Base-by-base conservation (phyloP, 2,329 filamentous ascomycete genomes). In the Drechmeria coniospora region DNA sequence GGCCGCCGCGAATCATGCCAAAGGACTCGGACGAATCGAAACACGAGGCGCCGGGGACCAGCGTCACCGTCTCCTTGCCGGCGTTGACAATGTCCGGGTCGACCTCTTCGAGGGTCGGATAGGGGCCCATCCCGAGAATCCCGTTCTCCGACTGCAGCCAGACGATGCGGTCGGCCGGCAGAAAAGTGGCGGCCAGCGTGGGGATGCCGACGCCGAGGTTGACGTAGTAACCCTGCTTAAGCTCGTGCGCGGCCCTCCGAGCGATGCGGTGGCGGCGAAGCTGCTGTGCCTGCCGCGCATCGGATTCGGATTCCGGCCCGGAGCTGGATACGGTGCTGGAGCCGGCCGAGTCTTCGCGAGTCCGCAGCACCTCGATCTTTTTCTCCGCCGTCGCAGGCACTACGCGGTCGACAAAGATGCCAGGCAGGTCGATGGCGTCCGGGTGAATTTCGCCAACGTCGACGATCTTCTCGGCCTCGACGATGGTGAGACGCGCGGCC, bases 81-180 rank as follows among this genome's bases (percentile, higher is more conserved):
- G 82, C 82, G 41, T 90, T 92, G 56, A 90, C 77, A 36, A 86
- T 71, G 41, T 87, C 80, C 8, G 78, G 58, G 46, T 90, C 82
- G 26, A 82, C 68, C 35, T 79, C 61, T 2, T 72, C 73, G 35
- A 73, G 67, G 1, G 70, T 73, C 0, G 82, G 81, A 50, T 90
- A 87, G 1, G 79, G 68, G 0, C 82, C 81, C 61, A 92, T 83
- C 23, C 82, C 82, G 2, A 92, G 52, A 32, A 92, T 78, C 8
- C 82, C 82, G 50, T 92, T 92, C 56, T 92, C 82, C 0, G 76
- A 82, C 49, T 92, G 82, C 23, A 92, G 67, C 70, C 81, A 83
- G 17, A 92, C 82, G 34, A 77, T 71, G 11, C 72, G 65, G 27
- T 67, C 68, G 1, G 67, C 50, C 2, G 78, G 71, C 6, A 92